Evolutionary conservation across 1,284 basidiomycete species (phyloP).

Genomic region (Baeospora myosura): DNA sequence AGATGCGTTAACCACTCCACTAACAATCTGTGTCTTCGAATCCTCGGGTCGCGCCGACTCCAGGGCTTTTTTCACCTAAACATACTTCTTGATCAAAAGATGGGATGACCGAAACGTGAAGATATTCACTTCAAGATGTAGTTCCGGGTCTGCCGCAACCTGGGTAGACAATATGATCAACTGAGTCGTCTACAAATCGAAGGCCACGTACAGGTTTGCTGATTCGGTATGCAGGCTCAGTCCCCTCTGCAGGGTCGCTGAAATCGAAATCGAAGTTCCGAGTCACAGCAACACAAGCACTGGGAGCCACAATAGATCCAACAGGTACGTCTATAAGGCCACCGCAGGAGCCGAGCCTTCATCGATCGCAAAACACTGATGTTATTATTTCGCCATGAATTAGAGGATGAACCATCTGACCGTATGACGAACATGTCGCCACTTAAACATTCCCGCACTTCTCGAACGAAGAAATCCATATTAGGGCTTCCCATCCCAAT

Average conservation of each 20-base stretch:
- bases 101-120: no score
- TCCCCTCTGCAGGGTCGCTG: constrained; percentile 29
- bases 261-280: constrained; percentile 79
- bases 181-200: constrained; percentile 1
- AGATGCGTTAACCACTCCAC: constrained; percentile 59
- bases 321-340: constrained; percentile 65
- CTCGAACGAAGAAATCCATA: constrained; percentile 81
- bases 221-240: constrained; percentile 56
- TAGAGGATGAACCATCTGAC: constrained; percentile 30
- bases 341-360: constrained; percentile 73
- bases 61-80: constrained; percentile 43
- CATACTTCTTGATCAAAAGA: not conserved
- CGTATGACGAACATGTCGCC: constrained; percentile 76
- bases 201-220: constrained; percentile 53
- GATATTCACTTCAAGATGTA: constrained; percentile 38
- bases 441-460: constrained; percentile 67
- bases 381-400: constrained; percentile 1
- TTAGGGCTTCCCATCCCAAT: constrained; percentile 82
- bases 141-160: constrained; percentile 46
- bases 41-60: constrained; percentile 34
- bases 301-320: constrained; percentile 68
- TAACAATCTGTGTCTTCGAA: constrained; percentile 32
- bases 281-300: constrained; percentile 56
- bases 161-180: constrained; percentile 19
- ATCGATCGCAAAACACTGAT: not conserved